Conservation (phyloP, 306 rosid species). For the Quercus berberidifolia region DNA sequence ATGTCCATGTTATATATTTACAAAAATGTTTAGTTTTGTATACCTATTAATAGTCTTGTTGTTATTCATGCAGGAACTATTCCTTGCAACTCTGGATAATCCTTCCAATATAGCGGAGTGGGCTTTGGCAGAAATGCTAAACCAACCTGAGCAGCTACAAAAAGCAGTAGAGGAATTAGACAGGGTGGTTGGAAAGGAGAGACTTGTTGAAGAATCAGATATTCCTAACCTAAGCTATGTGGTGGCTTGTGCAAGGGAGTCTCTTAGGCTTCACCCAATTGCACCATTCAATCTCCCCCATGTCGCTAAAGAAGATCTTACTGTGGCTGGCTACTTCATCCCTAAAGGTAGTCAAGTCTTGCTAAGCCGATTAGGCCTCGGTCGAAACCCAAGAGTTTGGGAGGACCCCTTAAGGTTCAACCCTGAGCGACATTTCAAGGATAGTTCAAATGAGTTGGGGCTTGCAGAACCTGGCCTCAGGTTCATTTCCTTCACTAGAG, state of each 20-base stretch:
- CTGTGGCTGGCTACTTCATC: constrained; percentile 29
- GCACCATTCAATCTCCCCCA: constrained; percentile 34
- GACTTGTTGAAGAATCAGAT: constrained; percentile 38
- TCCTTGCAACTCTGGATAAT: too few relatives aligned
- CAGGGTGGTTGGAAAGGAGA: constrained; percentile 26
- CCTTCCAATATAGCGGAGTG: constrained; percentile 34
- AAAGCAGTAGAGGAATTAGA: constrained; percentile 39
- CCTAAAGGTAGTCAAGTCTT: constrained; percentile 49
- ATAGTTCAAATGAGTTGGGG: not conserved
- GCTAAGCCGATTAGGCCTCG: constrained; percentile 30
- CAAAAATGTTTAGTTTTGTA: too few relatives aligned
- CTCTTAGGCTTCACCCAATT: constrained; percentile 44
- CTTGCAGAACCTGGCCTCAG: constrained; percentile 21
- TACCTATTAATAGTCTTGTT: too few relatives aligned
- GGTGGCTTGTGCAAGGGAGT: constrained; percentile 42
- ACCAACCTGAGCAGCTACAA: constrained; percentile 27
- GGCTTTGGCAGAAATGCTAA: constrained; percentile 38
- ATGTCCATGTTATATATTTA: too few relatives aligned
- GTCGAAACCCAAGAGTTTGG: constrained; percentile 35
- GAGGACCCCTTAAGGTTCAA: constrained; percentile 26
- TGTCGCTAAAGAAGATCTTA: constrained; percentile 14
- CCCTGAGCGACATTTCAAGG: constrained; percentile 30
- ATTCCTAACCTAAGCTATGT: constrained; percentile 38
- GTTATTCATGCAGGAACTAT: too few relatives aligned
- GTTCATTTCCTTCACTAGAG: constrained; percentile 32